Evolutionary conservation across 352 stramenopile genomes (phyloP).

Genomic region (Globisporangium viniferum): DNA sequence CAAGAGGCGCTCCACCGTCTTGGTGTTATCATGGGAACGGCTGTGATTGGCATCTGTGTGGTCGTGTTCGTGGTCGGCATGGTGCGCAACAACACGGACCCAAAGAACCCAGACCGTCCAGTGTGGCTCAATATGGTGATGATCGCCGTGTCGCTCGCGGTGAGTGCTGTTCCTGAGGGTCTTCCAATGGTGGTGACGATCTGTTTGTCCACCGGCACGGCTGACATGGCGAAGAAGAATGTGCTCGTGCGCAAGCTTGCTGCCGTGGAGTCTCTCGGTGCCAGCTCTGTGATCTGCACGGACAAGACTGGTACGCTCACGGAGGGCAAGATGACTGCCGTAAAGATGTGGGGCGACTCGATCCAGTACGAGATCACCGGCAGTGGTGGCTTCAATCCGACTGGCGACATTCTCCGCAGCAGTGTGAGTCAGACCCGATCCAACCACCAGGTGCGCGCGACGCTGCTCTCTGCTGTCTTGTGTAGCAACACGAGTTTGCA

Average conservation of each 20-base stretch:
- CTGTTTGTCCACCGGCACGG: slow-evolving; percentile 63
- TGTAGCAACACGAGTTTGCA: slow-evolving; percentile 74
- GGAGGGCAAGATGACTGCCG: slow-evolving; percentile 74
- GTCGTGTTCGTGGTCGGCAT: slow-evolving; percentile 93
- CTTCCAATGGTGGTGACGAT: slow-evolving; percentile 78
- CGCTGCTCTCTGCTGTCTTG: slow-evolving; percentile 50
- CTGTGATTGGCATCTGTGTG: slow-evolving; percentile 85
- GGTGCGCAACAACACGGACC: slow-evolving; percentile 51
- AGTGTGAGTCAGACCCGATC: slow-evolving; percentile 41
- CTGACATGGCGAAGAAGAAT: slow-evolving; percentile 80
- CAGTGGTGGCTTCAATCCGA: slow-evolving; percentile 39
- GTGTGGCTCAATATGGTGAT: slow-evolving; percentile 94
- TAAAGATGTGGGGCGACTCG: slow-evolving; percentile 71
- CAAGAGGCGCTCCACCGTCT: slow-evolving; percentile 93
- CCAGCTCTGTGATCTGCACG: slow-evolving; percentile 90
- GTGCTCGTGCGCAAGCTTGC: slow-evolving; percentile 83
- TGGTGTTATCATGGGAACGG: slow-evolving; percentile 88
- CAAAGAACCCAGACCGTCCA: slow-evolving; percentile 75
- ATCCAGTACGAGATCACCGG: slow-evolving; percentile 54
- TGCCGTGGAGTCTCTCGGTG: slow-evolving; percentile 77
- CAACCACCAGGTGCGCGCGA: slow-evolving; percentile 40
- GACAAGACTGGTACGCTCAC: slow-evolving; percentile 96
- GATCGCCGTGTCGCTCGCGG: slow-evolving; percentile 87
- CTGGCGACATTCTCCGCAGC: slow-evolving; percentile 46
- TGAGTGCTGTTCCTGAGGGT: slow-evolving; percentile 75